A percentile compares a stretch with the other conserved stretches of the same genome.
Evolutionary conservation across 495 filamentous ascomycete genomes (phyloP).

Genomic region (Aspergillus indologenus): DNA sequence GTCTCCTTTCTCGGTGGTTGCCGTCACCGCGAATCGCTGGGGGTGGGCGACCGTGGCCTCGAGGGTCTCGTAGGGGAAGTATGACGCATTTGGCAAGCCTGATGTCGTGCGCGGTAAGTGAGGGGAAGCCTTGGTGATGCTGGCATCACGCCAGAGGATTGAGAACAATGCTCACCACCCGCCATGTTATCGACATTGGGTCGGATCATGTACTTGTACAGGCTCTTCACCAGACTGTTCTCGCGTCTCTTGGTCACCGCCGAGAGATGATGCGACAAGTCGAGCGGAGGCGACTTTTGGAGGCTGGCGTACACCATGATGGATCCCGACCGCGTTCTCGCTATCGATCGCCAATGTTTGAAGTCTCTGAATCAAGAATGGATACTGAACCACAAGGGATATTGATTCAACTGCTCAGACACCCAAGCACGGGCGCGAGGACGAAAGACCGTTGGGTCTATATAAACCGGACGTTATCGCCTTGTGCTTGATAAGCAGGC

Average conservation of each 20-base stretch:
- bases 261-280: slow-evolving; percentile 78
- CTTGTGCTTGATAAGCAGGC: slow-evolving; percentile 18
- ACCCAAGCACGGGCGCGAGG: not conserved
- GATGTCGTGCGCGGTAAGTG: slow-evolving; percentile 6
- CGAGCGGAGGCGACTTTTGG: slow-evolving; percentile 50
- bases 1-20: slow-evolving; percentile 49
- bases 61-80: slow-evolving; percentile 89
- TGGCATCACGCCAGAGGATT: not conserved
- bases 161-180: slow-evolving; percentile 64
- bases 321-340: too few species aligned
- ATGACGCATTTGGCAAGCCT: slow-evolving; percentile 75
- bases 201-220: slow-evolving; percentile 82
- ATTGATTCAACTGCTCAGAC: too few species aligned
- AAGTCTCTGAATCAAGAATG: too few species aligned
- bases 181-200: slow-evolving; percentile 84
- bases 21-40: slow-evolving; percentile 62
- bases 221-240: slow-evolving; percentile 65
- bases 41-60: slow-evolving; percentile 75
- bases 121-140: not conserved
- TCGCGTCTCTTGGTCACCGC: slow-evolving; percentile 59
- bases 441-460: not conserved
- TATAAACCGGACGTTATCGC: slow-evolving; percentile 5
- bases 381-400: too few species aligned
- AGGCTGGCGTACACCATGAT: slow-evolving; percentile 8
- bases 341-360: too few species aligned